Percentiles rank a stretch among this genome's conserved stretches.
These are phyloP conservation scores for Erythrophleum fordii DNA, from an alignment of 306 rosid genomes.

Conservation along the genomic window DNA sequence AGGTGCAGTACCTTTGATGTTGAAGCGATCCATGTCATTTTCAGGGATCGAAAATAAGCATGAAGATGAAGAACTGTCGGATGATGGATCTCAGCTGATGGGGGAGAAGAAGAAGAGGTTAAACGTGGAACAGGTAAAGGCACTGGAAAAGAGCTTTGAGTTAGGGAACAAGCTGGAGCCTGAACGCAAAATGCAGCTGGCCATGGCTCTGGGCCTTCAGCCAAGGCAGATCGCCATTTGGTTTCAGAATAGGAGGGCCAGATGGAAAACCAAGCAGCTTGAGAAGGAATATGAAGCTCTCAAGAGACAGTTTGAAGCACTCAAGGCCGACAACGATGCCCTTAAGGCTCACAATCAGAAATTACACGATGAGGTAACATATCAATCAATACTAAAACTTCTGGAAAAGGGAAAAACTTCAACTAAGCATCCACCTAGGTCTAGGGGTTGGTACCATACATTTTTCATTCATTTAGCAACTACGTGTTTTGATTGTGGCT, in stretches of 20 bases:
- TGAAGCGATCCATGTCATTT: slow-evolving; percentile 91
- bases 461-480: background rate
- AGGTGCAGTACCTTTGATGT: slow-evolving; percentile 56
- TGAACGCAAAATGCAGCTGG: slow-evolving; percentile 84
- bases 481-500: background rate
- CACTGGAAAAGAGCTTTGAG: slow-evolving; percentile 93
- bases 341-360: slow-evolving; percentile 79
- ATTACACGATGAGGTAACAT: slow-evolving; percentile 71
- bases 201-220: slow-evolving; percentile 78
- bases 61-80: slow-evolving; percentile 79
- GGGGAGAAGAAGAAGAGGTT: slow-evolving; percentile 96
- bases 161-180: slow-evolving; percentile 92
- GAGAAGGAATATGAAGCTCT: slow-evolving; percentile 83
- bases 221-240: slow-evolving; percentile 92
- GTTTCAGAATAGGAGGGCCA: slow-evolving; percentile 94
- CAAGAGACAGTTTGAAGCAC: slow-evolving; percentile 76
- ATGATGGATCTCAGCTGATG: slow-evolving; percentile 72
- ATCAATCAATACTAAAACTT: background rate
- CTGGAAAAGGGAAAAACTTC: background rate
- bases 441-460: background rate
- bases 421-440: background rate
- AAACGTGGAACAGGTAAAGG: slow-evolving; percentile 81
- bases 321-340: slow-evolving; percentile 72
- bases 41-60: slow-evolving; percentile 69
- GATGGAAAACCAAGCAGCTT: slow-evolving; percentile 94